These are phyloP conservation scores for Periconia macrospinosa DNA, from an alignment of 2,329 filamentous ascomycete genomes.

Conservation along the genomic window DNA sequence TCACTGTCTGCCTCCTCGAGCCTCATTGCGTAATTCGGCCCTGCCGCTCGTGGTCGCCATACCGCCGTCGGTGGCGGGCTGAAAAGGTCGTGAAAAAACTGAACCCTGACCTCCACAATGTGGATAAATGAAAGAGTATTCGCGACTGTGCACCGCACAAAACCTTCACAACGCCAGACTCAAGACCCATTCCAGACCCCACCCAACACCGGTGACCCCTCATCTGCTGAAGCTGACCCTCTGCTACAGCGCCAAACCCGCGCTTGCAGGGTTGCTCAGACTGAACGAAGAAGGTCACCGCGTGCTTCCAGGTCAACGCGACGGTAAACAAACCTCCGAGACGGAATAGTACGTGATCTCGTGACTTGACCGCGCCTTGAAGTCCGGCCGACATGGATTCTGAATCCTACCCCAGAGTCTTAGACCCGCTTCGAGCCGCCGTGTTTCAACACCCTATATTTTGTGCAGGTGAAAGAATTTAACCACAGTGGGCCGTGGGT, in stretches of 20 bases:
- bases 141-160: slow-evolving; percentile 30
- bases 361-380: slow-evolving; percentile 26
- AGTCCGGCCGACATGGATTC: slow-evolving; percentile 12
- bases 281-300: slow-evolving; percentile 27
- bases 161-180: slow-evolving; percentile 29
- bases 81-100: slow-evolving; percentile 31
- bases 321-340: slow-evolving; percentile 37
- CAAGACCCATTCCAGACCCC: slow-evolving; percentile 28
- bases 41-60: slow-evolving; percentile 28
- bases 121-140: slow-evolving; percentile 7
- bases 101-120: slow-evolving; percentile 14
- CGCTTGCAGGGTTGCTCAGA: slow-evolving; percentile 25
- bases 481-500: not conserved
- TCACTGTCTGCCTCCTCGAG: slow-evolving; percentile 8
- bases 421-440: slow-evolving; percentile 22
- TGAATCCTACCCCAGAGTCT: slow-evolving; percentile 27
- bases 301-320: slow-evolving; percentile 38
- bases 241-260: slow-evolving; percentile 26
- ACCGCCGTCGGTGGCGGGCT: slow-evolving; percentile 23
- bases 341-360: slow-evolving; percentile 33
- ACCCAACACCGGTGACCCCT: slow-evolving; percentile 38
- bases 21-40: slow-evolving; percentile 25
- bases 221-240: slow-evolving; percentile 32
- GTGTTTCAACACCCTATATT: slow-evolving; percentile 35
- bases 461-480: slow-evolving; percentile 13